Conservation (phyloP, 179 eudicot genomes). For the Silene noctiflora region DNA sequence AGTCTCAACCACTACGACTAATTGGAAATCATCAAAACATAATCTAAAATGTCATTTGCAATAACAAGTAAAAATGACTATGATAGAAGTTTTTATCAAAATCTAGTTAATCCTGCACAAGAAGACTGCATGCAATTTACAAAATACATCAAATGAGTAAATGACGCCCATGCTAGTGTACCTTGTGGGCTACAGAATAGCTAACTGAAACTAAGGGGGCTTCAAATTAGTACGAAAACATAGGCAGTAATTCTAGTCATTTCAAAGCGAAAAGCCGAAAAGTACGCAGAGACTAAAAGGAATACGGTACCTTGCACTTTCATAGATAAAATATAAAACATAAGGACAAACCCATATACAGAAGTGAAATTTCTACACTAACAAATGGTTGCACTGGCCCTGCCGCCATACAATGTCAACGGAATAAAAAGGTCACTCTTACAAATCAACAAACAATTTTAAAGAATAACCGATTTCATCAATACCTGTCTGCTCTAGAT, state of each 20-base stretch:
- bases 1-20: neutral
- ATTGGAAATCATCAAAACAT: neutral
- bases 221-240: neutral
- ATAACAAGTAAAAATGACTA: neutral
- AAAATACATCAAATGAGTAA: neutral
- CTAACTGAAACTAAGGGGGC: neutral
- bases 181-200: neutral
- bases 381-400: neutral
- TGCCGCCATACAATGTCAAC: neutral
- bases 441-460: neutral
- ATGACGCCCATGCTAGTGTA: neutral
- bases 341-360: neutral
- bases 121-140: neutral
- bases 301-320: neutral
- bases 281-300: neutral
- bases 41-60: neutral
- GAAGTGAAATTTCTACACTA: neutral
- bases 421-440: neutral
- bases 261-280: neutral
- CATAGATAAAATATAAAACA: neutral
- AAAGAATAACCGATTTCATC: neutral
- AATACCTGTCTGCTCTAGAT: conserved; percentile 69
- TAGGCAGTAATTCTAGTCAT: neutral
- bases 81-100: neutral
- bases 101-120: neutral